Evolutionary conservation across 2,329 filamentous ascomycete species (phyloP), one percentile per base, ranked within the genome.

Genomic region (Meredithiella fracta): DNA sequence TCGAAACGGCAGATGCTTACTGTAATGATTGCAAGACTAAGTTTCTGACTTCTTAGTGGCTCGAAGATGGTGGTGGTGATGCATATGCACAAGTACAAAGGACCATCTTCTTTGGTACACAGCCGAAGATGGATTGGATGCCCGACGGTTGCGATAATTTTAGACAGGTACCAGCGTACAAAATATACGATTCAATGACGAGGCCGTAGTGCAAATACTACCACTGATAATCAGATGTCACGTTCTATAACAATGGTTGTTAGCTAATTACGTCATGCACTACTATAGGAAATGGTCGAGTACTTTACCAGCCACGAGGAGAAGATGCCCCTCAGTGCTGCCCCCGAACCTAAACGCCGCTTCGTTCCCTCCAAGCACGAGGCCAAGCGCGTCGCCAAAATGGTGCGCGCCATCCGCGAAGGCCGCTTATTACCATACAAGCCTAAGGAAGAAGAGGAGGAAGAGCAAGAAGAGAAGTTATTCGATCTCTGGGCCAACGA

Each of bases 401-500:
- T 98, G 64, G 92, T 97, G 55, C 88, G 86, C 65, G 92, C 92
- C 38, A 98, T 98, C 62, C 82, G 85, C 61, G 91, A 97, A 69
- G 92, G 94, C 37, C 82, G 89, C 52, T 97, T 98, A 62, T 72
- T 94, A 64, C 94, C 94, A 3, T 94, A 94, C 72, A 88, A 83
- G 66, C 80, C 88, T 3, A 81, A 82, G 0, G 76, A 81, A 64
- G 85, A 78, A 61, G 72, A 69, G 47, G 69, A 87, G 62, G 77
- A 82, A 60, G 81, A 86, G 56, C 8, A 23, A 20, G 53, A 47
- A 14, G 74, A 85, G 42, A 77, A 78, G 23, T 82, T 82, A 64
- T 95, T 89, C 65, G 92, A 98, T 65, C 79, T 98, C 55, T 98
- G 92, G 92, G 88, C 91, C 55, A 86, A 97, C 64, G 91, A 98